These are phyloP conservation scores for Colletotrichum musae DNA, from an alignment of 2,329 filamentous ascomycete genomes.

Conservation along the genomic window DNA sequence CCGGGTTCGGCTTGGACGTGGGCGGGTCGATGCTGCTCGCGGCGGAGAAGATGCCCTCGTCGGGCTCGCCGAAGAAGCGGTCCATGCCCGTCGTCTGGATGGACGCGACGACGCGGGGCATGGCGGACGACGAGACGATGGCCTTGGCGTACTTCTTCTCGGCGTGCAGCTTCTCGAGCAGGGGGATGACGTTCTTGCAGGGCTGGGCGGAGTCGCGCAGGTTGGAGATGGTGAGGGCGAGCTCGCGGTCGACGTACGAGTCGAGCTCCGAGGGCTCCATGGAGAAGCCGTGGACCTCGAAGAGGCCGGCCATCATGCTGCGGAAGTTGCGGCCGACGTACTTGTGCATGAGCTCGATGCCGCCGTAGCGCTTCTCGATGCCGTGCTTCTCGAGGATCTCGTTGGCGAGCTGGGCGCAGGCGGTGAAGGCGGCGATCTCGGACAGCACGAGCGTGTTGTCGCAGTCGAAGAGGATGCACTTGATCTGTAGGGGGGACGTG, in stretches of 20 bases:
- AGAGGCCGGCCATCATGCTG: conserved; percentile 85
- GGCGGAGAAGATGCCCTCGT: conserved; percentile 83
- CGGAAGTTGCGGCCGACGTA: conserved; percentile 96
- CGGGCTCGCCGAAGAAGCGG: conserved; percentile 81
- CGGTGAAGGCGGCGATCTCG: conserved; percentile 91
- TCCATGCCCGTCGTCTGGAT: conserved; percentile 84
- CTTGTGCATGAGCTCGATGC: conserved; percentile 82
- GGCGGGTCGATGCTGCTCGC: conserved; percentile 83
- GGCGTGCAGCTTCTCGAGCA: conserved; percentile 75
- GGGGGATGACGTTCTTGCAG: conserved; percentile 77
- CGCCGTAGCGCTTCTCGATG: conserved; percentile 79
- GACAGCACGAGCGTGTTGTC: conserved; percentile 96
- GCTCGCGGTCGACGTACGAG: conserved; percentile 80
- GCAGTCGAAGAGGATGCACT: conserved; percentile 80
- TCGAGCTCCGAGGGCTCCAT: conserved; percentile 79
- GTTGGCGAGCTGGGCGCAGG: conserved; percentile 90
- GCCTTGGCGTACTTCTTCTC: conserved; percentile 78
- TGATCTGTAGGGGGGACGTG: conserved; percentile 65
- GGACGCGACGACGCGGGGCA: conserved; percentile 82
- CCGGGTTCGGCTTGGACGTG: conserved; percentile 90
- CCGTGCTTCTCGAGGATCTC: conserved; percentile 80
- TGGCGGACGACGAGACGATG: conserved; percentile 85
- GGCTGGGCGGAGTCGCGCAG: conserved; percentile 77
- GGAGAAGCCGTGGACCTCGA: conserved; percentile 81
- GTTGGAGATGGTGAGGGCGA: conserved; percentile 87